Evolutionary conservation across 202 grass and related monocot genomes (phyloP), one percentile per base, ranked within the genome.

Genomic region (Setaria italica): DNA sequence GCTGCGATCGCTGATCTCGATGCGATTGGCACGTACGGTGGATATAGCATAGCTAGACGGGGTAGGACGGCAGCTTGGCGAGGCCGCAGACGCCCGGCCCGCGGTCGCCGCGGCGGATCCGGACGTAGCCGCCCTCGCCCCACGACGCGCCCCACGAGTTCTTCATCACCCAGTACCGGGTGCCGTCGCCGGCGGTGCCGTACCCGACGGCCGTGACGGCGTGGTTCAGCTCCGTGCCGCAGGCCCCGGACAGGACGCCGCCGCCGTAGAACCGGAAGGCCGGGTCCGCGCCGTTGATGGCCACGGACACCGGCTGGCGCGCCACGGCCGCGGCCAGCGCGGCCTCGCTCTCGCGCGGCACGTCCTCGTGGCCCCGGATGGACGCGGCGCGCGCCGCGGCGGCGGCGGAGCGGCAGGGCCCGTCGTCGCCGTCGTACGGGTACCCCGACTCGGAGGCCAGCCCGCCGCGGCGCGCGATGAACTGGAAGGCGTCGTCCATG

Each of bases 61-160:
- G 89, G 80, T 87, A 94, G 32, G 70, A 87, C 41, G 89, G 35
- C 37, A 83, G 11, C 77, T 79, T 87, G 62, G 89, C 87, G 67
- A 94, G 82, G 33, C 89, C 89, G 53, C 92, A 91, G 46, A 89
- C 87, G 74, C 89, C 89, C 19, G 87, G 67, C 0, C 85, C 75
- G 58, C 85, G 42, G 25, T 21, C 21, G 45, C 84, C 89, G 65
- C 92, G 85, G 48, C 77, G 80, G 84, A 94, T 85, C 53, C 84
- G 49, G 29, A 91, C 69, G 84, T 94, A 94, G 1, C 92, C 89
- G 15, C 19, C 21, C 76, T 94, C 89, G 42, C 88, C 92, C 92
- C 88, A 93, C 8, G 78, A 82, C 51, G 20, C 3, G 35, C 91
- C 91, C 91, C 91, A 93, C 41, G 88, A 93, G 80, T 93, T 94